A percentile compares a stretch with the other conserved stretches of the same genome.
These are phyloP conservation scores for Maudiozyma pseudohumilis DNA, from an alignment of 805 yeast species.

Conservation along the genomic window DNA sequence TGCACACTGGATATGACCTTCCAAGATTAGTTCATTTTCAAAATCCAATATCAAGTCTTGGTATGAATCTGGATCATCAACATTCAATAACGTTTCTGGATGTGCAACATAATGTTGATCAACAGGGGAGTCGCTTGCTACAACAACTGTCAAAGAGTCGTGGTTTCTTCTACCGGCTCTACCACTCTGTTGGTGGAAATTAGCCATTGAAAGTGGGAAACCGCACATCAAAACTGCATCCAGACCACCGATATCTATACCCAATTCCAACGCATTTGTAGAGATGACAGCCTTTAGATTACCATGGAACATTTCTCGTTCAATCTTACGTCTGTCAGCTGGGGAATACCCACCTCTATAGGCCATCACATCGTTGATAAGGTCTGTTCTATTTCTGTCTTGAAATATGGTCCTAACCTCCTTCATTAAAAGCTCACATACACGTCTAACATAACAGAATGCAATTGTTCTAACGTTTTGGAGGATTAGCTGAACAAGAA, in stretches of 20 bases:
- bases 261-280: slow-evolving; percentile 90
- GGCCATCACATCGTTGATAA: slow-evolving; percentile 67
- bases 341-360: slow-evolving; percentile 94
- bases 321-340: slow-evolving; percentile 77
- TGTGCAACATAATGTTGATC: slow-evolving; percentile 76
- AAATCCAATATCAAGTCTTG: slow-evolving; percentile 54
- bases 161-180: slow-evolving; percentile 86
- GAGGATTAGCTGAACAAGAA: slow-evolving; percentile 56
- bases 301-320: slow-evolving; percentile 83
- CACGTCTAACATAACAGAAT: slow-evolving; percentile 77
- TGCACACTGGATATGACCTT: slow-evolving; percentile 88
- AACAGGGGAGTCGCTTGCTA: slow-evolving; percentile 74
- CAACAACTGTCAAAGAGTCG: slow-evolving; percentile 77
- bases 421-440: slow-evolving; percentile 81
- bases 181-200: slow-evolving; percentile 92
- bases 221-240: slow-evolving; percentile 92
- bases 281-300: slow-evolving; percentile 78
- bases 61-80: slow-evolving; percentile 42
- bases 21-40: slow-evolving; percentile 52
- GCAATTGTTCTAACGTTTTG: slow-evolving; percentile 72
- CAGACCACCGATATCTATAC: slow-evolving; percentile 86
- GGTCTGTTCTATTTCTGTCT: slow-evolving; percentile 35
- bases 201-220: slow-evolving; percentile 79
- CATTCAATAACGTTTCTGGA: slow-evolving; percentile 23
- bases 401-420: slow-evolving; percentile 55